Evolutionary conservation across 345 rosid genomes (phyloP).

Genomic region (Populus euphratica): DNA sequence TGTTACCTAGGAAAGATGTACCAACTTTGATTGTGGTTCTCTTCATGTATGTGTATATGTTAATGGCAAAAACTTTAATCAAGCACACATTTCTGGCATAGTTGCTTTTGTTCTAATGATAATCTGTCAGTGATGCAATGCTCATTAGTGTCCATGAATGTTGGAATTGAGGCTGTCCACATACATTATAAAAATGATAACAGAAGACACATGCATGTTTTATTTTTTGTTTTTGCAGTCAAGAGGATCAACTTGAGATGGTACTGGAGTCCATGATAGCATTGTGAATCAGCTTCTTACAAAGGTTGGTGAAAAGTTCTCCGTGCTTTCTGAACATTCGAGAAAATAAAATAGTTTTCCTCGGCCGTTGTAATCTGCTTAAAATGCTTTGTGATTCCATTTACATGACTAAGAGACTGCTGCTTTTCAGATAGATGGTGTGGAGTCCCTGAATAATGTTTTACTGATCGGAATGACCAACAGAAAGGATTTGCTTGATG

Average conservation of each 20-base stretch:
- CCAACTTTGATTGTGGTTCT: not conserved
- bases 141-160: not conserved
- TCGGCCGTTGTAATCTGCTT: conserved; percentile 5
- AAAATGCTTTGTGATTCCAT: not conserved
- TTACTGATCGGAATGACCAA: conserved; percentile 99
- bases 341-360: not conserved
- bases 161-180: conserved; percentile 8
- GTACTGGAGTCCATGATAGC: conserved; percentile 98
- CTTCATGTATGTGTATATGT: not conserved
- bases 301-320: conserved; percentile 54
- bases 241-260: conserved; percentile 96
- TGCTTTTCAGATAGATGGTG: conserved; percentile 94
- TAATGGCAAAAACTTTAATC: not conserved
- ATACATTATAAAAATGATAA: not conserved
- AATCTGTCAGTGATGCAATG: not conserved
- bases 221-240: conserved; percentile 49
- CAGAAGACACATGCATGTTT: conserved; percentile 2
- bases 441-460: conserved; percentile 97
- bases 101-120: not conserved
- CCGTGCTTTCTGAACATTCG: not conserved
- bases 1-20: not conserved
- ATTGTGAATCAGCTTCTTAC: conserved; percentile 96
- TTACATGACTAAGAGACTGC: conserved; percentile 12
- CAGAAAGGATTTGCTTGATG: conserved; percentile 98
- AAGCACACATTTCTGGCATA: not conserved